Conservation (phyloP, 75 land plant species). For the Pseudotsuga menziesii region DNA sequence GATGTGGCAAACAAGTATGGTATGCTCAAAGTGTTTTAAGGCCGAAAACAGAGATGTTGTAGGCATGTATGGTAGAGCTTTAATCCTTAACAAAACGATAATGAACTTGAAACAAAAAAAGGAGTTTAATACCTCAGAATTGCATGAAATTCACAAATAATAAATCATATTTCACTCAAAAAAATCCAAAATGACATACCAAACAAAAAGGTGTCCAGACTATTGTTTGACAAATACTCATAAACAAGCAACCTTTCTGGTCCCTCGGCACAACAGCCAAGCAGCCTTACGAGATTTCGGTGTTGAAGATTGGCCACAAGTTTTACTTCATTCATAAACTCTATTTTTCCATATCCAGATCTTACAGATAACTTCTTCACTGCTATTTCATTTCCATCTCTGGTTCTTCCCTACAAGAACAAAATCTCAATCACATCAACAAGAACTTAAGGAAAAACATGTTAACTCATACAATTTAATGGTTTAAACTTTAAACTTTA, state of each 20-base stretch:
- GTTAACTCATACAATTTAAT: background rate
- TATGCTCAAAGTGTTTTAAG: too few species aligned
- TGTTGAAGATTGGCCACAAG: constrained; percentile 13
- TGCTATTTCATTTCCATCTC: constrained; percentile 9
- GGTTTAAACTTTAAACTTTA: too few species aligned
- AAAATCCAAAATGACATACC: constrained; percentile 2
- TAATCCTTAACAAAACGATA: too few species aligned
- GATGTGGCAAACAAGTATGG: too few species aligned
- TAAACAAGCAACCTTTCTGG: constrained; percentile 15
- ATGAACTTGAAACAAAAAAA: too few species aligned
- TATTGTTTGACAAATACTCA: constrained; percentile 24
- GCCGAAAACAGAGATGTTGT: too few species aligned
- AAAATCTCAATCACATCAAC: background rate
- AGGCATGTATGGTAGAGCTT: too few species aligned
- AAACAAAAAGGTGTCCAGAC: constrained; percentile 24
- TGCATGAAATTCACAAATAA: too few species aligned
- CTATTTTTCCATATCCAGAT: background rate
- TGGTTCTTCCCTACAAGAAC: constrained; percentile 3
- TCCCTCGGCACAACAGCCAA: constrained; percentile 21
- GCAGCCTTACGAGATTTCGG: constrained; percentile 8
- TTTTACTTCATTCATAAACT: constrained; percentile 13
- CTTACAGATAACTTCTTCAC: background rate
- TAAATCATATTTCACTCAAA: too few species aligned
- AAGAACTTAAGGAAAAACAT: background rate
- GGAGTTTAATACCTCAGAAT: too few species aligned